Evolutionary conservation across 176 grass and related monocot species (phyloP).

Genomic region (Eleusine coracana): DNA sequence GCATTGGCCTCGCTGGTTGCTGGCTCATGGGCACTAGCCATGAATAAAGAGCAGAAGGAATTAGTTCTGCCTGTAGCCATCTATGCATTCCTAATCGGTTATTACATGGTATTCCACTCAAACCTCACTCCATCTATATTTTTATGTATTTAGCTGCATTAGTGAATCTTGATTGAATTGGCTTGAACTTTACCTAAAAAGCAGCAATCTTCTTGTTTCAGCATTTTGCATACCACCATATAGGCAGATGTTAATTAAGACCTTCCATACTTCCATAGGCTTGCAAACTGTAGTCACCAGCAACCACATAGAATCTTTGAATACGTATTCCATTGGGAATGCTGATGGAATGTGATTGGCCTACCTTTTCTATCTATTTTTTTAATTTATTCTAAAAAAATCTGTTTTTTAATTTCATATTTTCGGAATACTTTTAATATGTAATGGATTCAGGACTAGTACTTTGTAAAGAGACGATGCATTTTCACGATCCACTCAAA

Average conservation of each 20-base stretch:
- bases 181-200: constrained; percentile 5
- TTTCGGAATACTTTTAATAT: constrained; percentile 1
- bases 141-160: constrained; percentile 21
- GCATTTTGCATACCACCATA: neutral
- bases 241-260: neutral
- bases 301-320: neutral
- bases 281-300: neutral
- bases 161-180: constrained; percentile 11
- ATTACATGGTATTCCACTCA: constrained; percentile 73
- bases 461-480: constrained; percentile 8
- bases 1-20: constrained; percentile 61
- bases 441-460: neutral
- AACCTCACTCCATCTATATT: neutral
- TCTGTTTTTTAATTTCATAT: constrained; percentile 9
- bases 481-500: neutral
- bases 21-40: constrained; percentile 73
- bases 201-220: neutral
- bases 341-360: neutral
- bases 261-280: neutral
- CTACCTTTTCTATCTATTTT: constrained; percentile 6
- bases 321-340: neutral
- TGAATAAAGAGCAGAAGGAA: constrained; percentile 53
- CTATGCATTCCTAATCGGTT: constrained; percentile 77
- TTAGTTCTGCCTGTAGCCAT: constrained; percentile 51
- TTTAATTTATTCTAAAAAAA: neutral